A percentile compares a stretch with the other conserved stretches of the same genome.
These are phyloP conservation scores for Trypanosoma avium DNA, from an alignment of 208 protist species.

Conservation along the genomic window DNA sequence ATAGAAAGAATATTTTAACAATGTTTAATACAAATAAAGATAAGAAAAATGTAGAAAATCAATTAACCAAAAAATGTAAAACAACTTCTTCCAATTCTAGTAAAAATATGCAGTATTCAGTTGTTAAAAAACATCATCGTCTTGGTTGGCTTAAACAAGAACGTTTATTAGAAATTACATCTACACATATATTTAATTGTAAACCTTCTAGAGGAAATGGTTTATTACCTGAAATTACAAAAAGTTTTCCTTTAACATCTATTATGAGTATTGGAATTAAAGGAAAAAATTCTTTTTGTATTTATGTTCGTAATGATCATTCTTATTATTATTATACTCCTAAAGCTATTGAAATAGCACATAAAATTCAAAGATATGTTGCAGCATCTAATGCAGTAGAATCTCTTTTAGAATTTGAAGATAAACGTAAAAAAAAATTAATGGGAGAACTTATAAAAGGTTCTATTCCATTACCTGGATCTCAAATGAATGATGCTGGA, in stretches of 20 bases:
- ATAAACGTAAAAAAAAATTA: neutral
- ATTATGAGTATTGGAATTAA: conserved; percentile 25
- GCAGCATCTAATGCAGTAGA: conserved; percentile 22
- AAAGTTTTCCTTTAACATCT: conserved; percentile 18
- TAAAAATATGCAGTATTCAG: conserved; percentile 10
- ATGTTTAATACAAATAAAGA: neutral
- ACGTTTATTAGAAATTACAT: conserved; percentile 22
- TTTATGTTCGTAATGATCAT: conserved; percentile 25
- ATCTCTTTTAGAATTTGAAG: conserved; percentile 7
- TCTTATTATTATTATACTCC: conserved; percentile 30
- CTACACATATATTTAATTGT: conserved; percentile 28
- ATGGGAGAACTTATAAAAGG: conserved; percentile 15
- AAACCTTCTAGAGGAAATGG: conserved; percentile 6
- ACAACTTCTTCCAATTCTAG: neutral
- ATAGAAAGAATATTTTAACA: neutral
- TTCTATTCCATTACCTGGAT: conserved; percentile 16
- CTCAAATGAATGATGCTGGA: neutral
- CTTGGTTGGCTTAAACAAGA: conserved; percentile 25
- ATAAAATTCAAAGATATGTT: conserved; percentile 26
- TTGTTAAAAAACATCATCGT: conserved; percentile 27
- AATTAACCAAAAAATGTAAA: neutral
- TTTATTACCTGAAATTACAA: conserved; percentile 14
- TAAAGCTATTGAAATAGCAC: conserved; percentile 23
- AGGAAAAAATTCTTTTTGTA: conserved; percentile 17
- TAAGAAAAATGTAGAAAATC: neutral